These are phyloP conservation scores for Singerocomus inundabilis DNA, from an alignment of 1,284 basidiomycete species.

Conservation along the genomic window DNA sequence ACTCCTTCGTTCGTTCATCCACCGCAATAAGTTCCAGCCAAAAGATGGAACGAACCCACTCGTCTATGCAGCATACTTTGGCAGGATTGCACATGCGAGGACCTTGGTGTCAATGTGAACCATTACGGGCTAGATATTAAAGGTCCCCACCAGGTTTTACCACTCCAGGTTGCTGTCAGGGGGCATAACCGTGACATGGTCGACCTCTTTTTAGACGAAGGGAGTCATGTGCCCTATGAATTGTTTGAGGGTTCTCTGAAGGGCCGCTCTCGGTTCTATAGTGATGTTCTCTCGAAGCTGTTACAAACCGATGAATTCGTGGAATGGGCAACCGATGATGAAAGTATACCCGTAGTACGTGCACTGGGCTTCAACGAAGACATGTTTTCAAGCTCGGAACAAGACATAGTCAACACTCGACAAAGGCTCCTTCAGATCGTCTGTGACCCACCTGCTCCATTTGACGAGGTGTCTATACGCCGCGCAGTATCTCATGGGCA, in stretches of 20 bases:
- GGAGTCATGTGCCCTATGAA: not conserved
- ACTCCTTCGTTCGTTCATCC: not conserved
- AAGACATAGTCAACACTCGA: not conserved
- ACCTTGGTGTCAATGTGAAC: not conserved
- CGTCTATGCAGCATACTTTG: not conserved
- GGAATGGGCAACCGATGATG: not conserved
- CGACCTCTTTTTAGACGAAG: not conserved
- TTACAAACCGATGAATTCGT: slow-evolving; percentile 6
- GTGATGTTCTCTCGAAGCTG: not conserved
- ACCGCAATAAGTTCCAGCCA: not conserved
- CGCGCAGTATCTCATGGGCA: not conserved
- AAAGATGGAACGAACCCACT: slow-evolving; percentile 14
- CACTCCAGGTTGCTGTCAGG: not conserved
- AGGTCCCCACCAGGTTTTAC: not conserved
- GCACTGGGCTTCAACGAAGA: not conserved
- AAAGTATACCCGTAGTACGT: not conserved
- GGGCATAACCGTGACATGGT: not conserved
- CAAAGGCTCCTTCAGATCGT: not conserved
- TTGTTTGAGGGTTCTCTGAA: not conserved
- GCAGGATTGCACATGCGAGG: slow-evolving; percentile 1
- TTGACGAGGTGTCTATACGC: not conserved
- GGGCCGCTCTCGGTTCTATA: fast-evolving
- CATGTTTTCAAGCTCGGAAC: too few relatives aligned
- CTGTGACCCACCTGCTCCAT: not conserved
- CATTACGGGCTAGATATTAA: not conserved